Evolutionary conservation across 352 stramenopile species (phyloP), one percentile per base, ranked within the genome.

Genomic region (Globisporangium heterothallicum): DNA sequence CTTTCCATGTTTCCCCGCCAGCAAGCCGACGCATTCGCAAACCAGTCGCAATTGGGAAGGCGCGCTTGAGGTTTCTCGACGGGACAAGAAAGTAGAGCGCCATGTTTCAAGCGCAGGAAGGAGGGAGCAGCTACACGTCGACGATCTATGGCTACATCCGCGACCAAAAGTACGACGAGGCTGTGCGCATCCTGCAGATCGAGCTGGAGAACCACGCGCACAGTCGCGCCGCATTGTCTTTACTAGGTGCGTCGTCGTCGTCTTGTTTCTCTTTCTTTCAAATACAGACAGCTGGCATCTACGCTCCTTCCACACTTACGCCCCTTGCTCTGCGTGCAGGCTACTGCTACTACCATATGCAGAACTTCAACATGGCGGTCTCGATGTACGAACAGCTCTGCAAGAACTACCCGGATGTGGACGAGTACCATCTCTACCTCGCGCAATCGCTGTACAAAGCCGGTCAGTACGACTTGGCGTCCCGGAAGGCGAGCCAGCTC

Each of bases 311-410:
- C 9, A 26, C n/a, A 18, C 21, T 24, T 13, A 18, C 18, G 10
- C 14, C 25, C 29, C 18, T 36, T 36, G 6, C 14, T 13, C 24
- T 43, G 19, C 4, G 4, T 19, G 26, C 41, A 72, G 65, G 86
- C n/a, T 98, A 98, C 68, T 98, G 93, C 73, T 98, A 96, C 71
- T 98, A 98, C 72, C 87, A 98, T 64, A 73, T 97, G 65, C 81
- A 97, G 67, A 94, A 98, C 63, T 98, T 93, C 65, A 61, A 74
- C 27, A 70, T 81, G 40, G 92, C 95, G 6, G 88, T 96, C 34
- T 70, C 78, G 50, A 96, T 97, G 71, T 99, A 98, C 64, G 92
- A 98, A 60, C 81, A 97, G 63, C 81, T 98, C 21, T 87, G 90
- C 56, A 84, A 91, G 46, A 79, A 93, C 45, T 97, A 92, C 66